Base-by-base conservation (phyloP, 257 asterid genomes). In the Solanum medicagineum region DNA sequence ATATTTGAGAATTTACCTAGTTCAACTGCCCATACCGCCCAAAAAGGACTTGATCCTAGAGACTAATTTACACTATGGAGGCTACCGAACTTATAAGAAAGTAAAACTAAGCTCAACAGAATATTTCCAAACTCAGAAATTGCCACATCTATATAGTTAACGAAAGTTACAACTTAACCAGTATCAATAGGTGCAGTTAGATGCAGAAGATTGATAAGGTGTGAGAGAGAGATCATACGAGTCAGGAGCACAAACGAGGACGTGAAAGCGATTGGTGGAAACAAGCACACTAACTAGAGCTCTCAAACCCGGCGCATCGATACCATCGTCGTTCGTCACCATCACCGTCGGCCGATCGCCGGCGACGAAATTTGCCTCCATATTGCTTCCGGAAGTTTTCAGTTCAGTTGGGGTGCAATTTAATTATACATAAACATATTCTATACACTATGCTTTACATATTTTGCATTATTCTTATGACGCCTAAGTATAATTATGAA, bases 311-410 rank as follows among this genome's bases (percentile, higher is more conserved):
- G 98, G 91, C 16, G 99, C 98, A 66, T 91, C 95, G 19, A 96
- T 92, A 47, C 99, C 99, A 86, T 95, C 98, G 91, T 95, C 99
- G 91, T 96, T 96, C 32, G 99, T 96, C 56, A 95, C 94, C 95
- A 95, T 84, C 88, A 96, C 92, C 89, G 92, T 90, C 86, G 96
- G 90, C 55, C 92, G 92, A 80, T 86, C 92, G 87, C 87, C 93
- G 87, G 53, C 59, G 84, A 71, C 88, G 16, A 66, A 45, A 81
- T 74, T 56, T 26, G 36, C 86, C 82, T 74, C 91, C 94, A 92
- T 91, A 63, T 84, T 69, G 77, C 70, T 42, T 17, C 49, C 55
- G 85, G 62, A 42, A 62, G 20, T 19, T 47, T 60, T 77, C 89
- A 69, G 82, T 19, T 71, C 36, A 11, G 36, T n/a, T 8, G 19